phyloP scores from a whole-genome alignment of 305 asterid species.

The Fraxinus greggii region DNA sequence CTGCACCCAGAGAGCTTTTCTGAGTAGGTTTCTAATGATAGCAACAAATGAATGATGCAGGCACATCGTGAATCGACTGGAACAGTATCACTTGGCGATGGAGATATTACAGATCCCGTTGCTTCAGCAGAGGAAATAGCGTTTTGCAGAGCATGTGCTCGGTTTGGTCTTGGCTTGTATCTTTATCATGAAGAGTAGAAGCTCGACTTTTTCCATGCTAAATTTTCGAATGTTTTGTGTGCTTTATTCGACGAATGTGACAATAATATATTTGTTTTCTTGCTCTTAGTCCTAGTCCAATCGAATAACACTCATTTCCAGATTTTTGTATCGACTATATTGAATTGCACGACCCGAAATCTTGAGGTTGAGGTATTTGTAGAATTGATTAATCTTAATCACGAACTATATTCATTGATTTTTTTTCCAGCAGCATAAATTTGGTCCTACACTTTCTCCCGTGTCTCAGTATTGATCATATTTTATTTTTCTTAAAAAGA shows the following conservation, averaged over 20 bases:
- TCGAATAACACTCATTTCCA: not conserved
- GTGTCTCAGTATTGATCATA: not conserved
- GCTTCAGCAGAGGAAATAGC: constrained; percentile 93
- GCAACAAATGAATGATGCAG: constrained; percentile 35
- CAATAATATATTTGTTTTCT: not conserved
- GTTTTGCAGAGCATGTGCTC: constrained; percentile 89
- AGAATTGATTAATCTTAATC: not conserved
- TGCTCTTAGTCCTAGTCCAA: not conserved
- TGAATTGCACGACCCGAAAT: not conserved
- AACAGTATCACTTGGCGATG: constrained; percentile 52
- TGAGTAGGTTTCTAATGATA: not conserved
- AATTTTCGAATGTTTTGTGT: not conserved
- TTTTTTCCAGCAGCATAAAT: not conserved
- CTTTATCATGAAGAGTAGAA: constrained; percentile 69
- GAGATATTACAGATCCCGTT: constrained; percentile 53
- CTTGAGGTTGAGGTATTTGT: not conserved
- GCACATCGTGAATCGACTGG: constrained; percentile 94
- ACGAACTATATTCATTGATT: not conserved
- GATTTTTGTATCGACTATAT: not conserved
- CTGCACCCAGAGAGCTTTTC: not conserved
- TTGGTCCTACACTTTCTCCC: not conserved
- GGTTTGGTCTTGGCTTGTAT: constrained; percentile 92
- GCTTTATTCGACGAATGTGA: not conserved
- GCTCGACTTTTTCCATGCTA: constrained; percentile 11
- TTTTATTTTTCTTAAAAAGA: not conserved